These are phyloP conservation scores for Aspergillus ibericus DNA, from an alignment of 2,329 filamentous ascomycete species.

Conservation along the genomic window DNA sequence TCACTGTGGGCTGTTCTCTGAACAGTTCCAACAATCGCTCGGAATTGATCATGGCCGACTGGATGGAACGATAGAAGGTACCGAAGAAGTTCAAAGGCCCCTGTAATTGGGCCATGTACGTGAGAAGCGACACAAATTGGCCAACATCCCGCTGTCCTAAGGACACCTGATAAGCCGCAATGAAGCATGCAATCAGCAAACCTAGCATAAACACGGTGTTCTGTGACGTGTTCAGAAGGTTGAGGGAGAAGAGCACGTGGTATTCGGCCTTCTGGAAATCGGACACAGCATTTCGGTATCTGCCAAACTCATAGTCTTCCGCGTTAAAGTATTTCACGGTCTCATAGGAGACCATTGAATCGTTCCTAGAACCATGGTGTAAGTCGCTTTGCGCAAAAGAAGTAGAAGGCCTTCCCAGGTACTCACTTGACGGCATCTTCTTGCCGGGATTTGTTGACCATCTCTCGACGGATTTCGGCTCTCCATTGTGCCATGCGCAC, in stretches of 20 bases:
- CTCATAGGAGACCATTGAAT: conserved; percentile 98
- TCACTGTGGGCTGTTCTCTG: conserved; percentile 89
- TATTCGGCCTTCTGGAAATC: conserved; percentile 74
- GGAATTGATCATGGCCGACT: conserved; percentile 95
- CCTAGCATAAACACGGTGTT: conserved; percentile 78
- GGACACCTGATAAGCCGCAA: conserved; percentile 75
- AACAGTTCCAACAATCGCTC: conserved; percentile 94
- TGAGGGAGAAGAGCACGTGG: conserved; percentile 72
- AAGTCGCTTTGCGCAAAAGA: background rate
- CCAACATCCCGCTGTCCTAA: conserved; percentile 65
- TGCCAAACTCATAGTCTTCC: conserved; percentile 73
- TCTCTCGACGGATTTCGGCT: conserved; percentile 84
- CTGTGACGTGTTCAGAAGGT: conserved; percentile 78
- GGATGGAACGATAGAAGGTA: conserved; percentile 92
- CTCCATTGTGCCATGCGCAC: conserved; percentile 94
- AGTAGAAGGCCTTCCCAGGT: background rate
- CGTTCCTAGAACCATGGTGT: conserved; percentile 59
- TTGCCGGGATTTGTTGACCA: conserved; percentile 92
- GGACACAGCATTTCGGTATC: conserved; percentile 69
- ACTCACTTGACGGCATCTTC: conserved; percentile 88
- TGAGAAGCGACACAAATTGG: conserved; percentile 71
- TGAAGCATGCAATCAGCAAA: conserved; percentile 68
- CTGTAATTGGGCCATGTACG: conserved; percentile 78
- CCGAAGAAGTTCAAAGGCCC: conserved; percentile 84
- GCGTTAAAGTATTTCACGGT: conserved; percentile 91